phyloP scores from a whole-genome alignment of 1,284 basidiomycete species.

The Leccinum subfulvum region DNA sequence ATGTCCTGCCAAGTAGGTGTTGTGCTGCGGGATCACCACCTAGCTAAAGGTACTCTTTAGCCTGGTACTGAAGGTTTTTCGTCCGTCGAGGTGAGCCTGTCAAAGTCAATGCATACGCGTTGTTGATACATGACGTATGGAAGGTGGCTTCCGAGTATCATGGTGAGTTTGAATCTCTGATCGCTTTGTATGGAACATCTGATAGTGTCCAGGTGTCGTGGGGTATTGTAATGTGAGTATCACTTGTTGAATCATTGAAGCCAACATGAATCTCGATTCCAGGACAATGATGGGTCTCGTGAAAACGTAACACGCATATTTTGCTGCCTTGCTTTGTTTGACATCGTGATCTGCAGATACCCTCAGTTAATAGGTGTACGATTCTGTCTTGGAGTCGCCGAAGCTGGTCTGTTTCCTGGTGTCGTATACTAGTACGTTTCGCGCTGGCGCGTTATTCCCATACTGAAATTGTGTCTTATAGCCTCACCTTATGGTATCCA shows the following conservation, averaged over 20 bases:
- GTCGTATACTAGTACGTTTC: slow-evolving; percentile 59
- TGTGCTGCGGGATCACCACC: neutral
- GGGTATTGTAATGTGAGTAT: slow-evolving; percentile 47
- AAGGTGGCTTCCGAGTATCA: slow-evolving; percentile 44
- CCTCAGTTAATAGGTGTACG: slow-evolving; percentile 59
- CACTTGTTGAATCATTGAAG: neutral
- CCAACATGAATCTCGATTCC: neutral
- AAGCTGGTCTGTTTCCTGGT: slow-evolving; percentile 70
- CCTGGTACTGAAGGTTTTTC: slow-evolving; percentile 48
- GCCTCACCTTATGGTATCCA: slow-evolving; percentile 37
- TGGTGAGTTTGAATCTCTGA: slow-evolving; percentile 31
- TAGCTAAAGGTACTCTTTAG: slow-evolving; percentile 27
- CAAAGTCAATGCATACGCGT: neutral
- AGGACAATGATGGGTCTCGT: slow-evolving; percentile 70
- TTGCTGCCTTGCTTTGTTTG: slow-evolving; percentile 3
- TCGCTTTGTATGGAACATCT: neutral
- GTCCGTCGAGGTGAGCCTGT: slow-evolving; percentile 44
- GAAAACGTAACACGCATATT: slow-evolving; percentile 44
- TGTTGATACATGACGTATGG: slow-evolving; percentile 9
- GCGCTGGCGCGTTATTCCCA: slow-evolving; percentile 27
- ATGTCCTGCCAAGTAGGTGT: slow-evolving; percentile 34
- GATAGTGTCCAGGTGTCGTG: slow-evolving; percentile 40
- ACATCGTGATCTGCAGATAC: slow-evolving; percentile 39
- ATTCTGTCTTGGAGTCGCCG: slow-evolving; percentile 61
- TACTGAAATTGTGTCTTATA: slow-evolving; percentile 10